Conservation (phyloP, 73 alveolate genomes). For the Stentor roeselii region DNA sequence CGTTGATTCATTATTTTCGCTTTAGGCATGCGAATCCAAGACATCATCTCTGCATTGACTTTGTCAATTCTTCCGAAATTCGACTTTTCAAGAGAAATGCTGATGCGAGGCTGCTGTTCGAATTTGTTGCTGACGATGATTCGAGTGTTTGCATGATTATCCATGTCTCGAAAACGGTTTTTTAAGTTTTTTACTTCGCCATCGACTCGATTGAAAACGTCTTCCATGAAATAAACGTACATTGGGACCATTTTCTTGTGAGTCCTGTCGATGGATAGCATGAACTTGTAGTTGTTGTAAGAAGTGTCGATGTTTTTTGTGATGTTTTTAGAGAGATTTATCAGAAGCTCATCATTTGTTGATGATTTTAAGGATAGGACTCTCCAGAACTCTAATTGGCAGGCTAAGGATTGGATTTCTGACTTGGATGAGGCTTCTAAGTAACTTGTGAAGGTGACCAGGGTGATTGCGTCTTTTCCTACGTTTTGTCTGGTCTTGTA, state of each 20-base stretch:
- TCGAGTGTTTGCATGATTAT: neutral
- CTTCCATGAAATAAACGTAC: conserved; percentile 16
- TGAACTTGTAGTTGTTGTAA: neutral
- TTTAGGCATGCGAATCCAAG: neutral
- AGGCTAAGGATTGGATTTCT: neutral
- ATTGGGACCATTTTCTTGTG: conserved; percentile 21
- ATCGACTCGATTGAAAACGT: conserved; percentile 1
- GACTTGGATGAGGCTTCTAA: neutral
- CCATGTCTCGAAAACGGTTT: conserved; percentile 11
- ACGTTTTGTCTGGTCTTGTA: conserved; percentile 14
- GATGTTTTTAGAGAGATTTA: neutral
- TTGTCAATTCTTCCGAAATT: conserved; percentile 3
- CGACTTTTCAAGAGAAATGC: neutral
- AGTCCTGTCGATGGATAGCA: conserved; percentile 12
- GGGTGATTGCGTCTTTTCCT: conserved; percentile 12
- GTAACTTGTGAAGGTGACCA: conserved; percentile 23
- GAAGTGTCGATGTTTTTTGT: conserved; percentile 17
- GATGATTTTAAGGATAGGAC: neutral
- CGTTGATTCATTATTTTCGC: neutral
- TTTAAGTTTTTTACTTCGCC: conserved; percentile 8
- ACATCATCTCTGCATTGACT: neutral
- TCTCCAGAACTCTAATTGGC: conserved; percentile 18
- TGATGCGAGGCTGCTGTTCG: neutral
- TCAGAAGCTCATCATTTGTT: neutral
- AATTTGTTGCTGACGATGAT: too few species aligned